Base-by-base conservation (phyloP, 2,329 filamentous ascomycete genomes). In the Cryphonectria japonica region DNA sequence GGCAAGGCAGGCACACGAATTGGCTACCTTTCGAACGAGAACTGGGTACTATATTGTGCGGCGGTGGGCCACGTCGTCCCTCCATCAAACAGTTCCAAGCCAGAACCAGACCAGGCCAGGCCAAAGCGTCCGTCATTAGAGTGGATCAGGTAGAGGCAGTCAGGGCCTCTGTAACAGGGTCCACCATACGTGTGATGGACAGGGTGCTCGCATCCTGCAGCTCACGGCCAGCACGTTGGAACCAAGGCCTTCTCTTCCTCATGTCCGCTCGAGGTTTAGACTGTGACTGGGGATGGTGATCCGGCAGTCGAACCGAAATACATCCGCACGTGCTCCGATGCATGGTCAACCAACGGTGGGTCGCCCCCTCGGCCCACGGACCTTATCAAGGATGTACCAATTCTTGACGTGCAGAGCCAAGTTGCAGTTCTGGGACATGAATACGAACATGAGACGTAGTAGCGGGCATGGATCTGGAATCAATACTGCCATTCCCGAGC, bases 241-340 rank as follows among this genome's bases (percentile, higher is more conserved):
- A 59, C 2, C 29, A 32, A 14, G 9, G 46, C 46, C 29, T 19
- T 19, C 7, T 29, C 26, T 57, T 13, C n/a, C 26, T 59, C 54
- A 32, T 32, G 14, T 34, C 54, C 54, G 54, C 54, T 59, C 26
- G 52, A 59, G 54, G 54, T 16, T 32, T 32, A 32, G 54, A 19
- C 54, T 14, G 54, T 32, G 54, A 34, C 54, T 16, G 22, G 29
- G 37, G 34, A 41, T 62, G 60, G 37, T 37, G 60, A 62, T 26
- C 60, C 60, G 60, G 60, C 60, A 22, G 60, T 39, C 60, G 60
- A 62, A 39, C 60, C 60, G 60, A 62, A 26, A 34, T 34, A 59
- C 52, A 26, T 32, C 52, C 52, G 52, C 54, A 59, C 54, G 29
- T 59, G 54, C 54, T 32, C 26, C 13, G 54, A 59, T 59, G 29